Evolutionary conservation across 208 protist genomes (phyloP), one percentile per base, ranked within the genome.

Genomic region (Endotrypanum monterogeii): DNA sequence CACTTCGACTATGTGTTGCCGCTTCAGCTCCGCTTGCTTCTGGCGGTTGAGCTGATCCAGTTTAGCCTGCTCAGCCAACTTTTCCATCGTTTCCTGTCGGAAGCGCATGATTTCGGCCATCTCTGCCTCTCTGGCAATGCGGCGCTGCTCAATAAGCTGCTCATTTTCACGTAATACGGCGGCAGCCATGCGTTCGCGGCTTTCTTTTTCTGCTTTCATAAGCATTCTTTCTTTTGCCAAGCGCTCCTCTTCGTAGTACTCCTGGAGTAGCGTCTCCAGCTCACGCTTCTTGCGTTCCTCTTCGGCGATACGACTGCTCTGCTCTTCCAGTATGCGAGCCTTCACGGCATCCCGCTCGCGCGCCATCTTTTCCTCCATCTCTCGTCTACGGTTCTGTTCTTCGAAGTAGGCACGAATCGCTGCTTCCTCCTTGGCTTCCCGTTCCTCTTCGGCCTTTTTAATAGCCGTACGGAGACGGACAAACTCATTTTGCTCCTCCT

Each of bases 241-340:
- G 14, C 86, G 89, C 80, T 96, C 88, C 78, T 96, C 94, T 67
- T 93, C 83, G 78, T 98, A 95, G 84, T 97, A 97, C 74, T 98
- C 91, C 73, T 91, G 85, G 50, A 98, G 73, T 30, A 98, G 83
- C 71, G 52, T 79, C 80, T 98, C 92, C 16, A 96, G 84, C 81
- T 98, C 92, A 25, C 89, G 71, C 77, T 95, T 94, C 78, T 94
- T 94, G 56, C 69, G 55, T 72, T 89, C 82, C 84, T 98, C 94
- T 52, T 93, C 89, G 9, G 83, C 83, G 51, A 98, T 98, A 52
- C 86, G 86, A 28, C 78, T 69, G 72, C 91, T 85, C 71, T 98
- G 94, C 78, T 93, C 86, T 66, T 96, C 90, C 48, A 96, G 77
- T 44, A 96, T 87, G 61, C 86, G 84, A 14, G 86, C 80, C 83